A percentile compares a stretch with the other conserved stretches of the same genome.
Evolutionary conservation across 2,329 filamentous ascomycete species (phyloP).

Genomic region (Endoconidiophora polonica): DNA sequence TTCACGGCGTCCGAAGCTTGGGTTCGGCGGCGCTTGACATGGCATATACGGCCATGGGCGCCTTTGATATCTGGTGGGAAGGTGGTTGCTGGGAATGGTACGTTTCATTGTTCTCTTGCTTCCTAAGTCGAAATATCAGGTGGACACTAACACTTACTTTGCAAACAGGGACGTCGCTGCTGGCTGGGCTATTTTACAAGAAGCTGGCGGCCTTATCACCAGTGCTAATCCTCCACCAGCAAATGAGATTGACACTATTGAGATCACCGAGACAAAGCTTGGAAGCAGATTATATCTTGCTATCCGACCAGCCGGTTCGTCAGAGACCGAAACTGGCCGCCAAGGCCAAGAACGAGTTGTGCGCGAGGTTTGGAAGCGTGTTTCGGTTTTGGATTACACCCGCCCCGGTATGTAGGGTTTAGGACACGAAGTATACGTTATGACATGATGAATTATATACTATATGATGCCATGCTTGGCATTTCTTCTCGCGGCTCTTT

Average conservation of each 20-base stretch:
- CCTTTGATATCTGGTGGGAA: conserved; percentile 72
- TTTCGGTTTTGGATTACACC: conserved; percentile 47
- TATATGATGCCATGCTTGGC: background rate
- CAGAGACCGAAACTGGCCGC: conserved; percentile 42
- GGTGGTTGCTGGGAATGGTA: conserved; percentile 68
- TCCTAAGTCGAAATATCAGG: background rate
- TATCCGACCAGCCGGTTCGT: conserved; percentile 49
- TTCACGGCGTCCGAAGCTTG: conserved; percentile 56
- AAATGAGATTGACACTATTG: conserved; percentile 27
- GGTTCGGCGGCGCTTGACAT: conserved; percentile 60
- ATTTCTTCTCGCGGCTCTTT: background rate
- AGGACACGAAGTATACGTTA: background rate
- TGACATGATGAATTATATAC: background rate
- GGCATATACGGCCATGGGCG: conserved; percentile 58
- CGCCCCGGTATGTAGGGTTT: conserved; percentile 20
- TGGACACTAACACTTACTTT: background rate
- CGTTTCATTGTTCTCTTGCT: conserved; percentile 14
- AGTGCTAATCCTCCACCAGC: conserved; percentile 54
- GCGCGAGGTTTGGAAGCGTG: conserved; percentile 55
- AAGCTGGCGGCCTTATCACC: conserved; percentile 59
- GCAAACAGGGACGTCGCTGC: conserved; percentile 55
- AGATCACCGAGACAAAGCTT: conserved; percentile 41
- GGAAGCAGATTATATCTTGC: conserved; percentile 57
- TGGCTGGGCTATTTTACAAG: conserved; percentile 53
- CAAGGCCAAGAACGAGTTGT: conserved; percentile 54